Base-by-base conservation (phyloP, 1,284 basidiomycete species). In the Tausonia pullulans region DNA sequence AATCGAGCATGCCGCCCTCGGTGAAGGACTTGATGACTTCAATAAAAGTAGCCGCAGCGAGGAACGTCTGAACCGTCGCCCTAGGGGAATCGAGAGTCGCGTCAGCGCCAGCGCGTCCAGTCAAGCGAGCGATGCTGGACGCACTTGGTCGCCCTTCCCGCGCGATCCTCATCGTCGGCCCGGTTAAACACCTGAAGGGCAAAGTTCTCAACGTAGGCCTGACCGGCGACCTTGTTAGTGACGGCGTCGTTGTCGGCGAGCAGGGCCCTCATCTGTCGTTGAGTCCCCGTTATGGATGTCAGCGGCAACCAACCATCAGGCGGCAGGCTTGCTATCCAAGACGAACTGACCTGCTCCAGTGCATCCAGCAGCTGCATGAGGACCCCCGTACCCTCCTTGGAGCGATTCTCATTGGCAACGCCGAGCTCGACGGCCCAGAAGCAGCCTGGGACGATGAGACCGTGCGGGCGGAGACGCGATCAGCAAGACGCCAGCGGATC, bases 191-290 rank as follows among this genome's bases (percentile, higher is more conserved):
- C 84, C 68, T 83, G 87, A 48, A 95, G 77, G 0, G 90, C 94
- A 79, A 97, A 97, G 78, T 93, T 93, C 78, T 96, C 92, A 44
- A 97, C 83, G 72, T 93, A 93, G 3, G 92, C 91, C 1, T 86
- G 82, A 60, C 88, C 89, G 0, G 84, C 90, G 2, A 82, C 79
- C 71, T 96, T 91, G 69, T 87, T 83, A 65, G 88, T 87, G 65
- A 97, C 82, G 2, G 90, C 87, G 72, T 96, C 92, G 68, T 87
- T 85, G 16, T 82, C 77, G 0, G 83, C 83, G 16, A 96, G 82
- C 9, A 84, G 81, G 4, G 77, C 75, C 77, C 96, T 97, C 80
- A 90, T 83, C 73, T 82, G 69, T 5, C 27, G 27, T 27, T 11
- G 11, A 2, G 49, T 11, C 49, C 49, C 11, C 49, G 2, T n/a